phyloP scores from a whole-genome alignment of 176 grass and related monocot species.

The Otatea glauca region DNA sequence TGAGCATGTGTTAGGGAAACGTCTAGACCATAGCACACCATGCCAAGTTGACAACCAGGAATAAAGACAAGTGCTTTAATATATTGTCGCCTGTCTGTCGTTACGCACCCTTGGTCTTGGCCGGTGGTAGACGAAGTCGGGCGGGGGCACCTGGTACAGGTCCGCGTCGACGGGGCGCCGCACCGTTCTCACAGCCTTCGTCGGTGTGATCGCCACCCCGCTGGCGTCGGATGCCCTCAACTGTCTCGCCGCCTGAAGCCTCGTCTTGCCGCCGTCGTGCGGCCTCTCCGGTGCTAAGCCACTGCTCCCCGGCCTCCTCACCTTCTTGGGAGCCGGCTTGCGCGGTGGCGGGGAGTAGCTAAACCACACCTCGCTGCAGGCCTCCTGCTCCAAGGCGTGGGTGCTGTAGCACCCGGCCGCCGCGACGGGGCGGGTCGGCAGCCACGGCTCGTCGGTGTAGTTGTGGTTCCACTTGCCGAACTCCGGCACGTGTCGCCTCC shows the following conservation, averaged over 20 bases:
- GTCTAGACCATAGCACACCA: neutral
- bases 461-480: conserved; percentile 59
- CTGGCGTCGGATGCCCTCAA: neutral
- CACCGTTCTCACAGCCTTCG: conserved; percentile 21
- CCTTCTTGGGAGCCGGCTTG: conserved; percentile 28
- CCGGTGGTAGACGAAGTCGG: neutral
- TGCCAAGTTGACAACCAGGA: neutral
- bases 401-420: neutral
- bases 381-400: neutral
- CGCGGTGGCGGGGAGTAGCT: conserved; percentile 28
- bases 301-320: neutral
- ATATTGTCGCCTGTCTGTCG: neutral
- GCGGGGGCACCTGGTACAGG: conserved; percentile 50
- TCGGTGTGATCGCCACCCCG: neutral
- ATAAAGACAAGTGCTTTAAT: neutral
- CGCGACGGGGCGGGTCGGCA: neutral
- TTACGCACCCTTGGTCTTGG: conserved; percentile 9
- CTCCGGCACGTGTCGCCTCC: conserved; percentile 38
- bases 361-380: conserved; percentile 46
- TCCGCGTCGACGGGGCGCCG: conserved; percentile 37
- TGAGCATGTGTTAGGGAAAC: neutral
- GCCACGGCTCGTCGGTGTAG: neutral
- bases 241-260: neutral
- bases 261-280: neutral
- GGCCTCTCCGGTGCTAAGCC: too few relatives aligned